Percentiles rank a stretch among this genome's conserved stretches.
Conservation (phyloP, 257 asterid genomes). For the Lycium barbarum region DNA sequence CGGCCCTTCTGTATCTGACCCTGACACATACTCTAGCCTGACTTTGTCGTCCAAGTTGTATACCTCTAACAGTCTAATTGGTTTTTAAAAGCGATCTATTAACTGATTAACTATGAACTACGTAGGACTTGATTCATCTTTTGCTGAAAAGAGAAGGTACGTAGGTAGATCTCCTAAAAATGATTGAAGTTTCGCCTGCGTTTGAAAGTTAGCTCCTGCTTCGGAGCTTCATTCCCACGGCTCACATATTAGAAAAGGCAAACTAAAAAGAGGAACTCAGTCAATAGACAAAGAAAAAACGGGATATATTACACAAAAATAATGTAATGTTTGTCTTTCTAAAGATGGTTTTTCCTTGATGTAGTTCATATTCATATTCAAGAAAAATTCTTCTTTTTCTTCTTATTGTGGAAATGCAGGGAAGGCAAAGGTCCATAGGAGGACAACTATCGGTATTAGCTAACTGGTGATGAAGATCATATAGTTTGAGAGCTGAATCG, state of each 20-base stretch:
- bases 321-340: no score
- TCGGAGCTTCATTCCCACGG: not conserved
- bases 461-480: not conserved
- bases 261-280: not conserved
- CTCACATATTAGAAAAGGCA: not conserved
- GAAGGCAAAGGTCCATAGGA: no score
- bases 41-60: not conserved
- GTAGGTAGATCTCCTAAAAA: not conserved
- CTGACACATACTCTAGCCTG: not conserved
- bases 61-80: not conserved
- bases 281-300: not conserved
- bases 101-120: not conserved
- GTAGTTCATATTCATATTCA: not conserved
- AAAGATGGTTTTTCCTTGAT: no score
- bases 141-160: not conserved
- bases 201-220: not conserved
- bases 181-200: not conserved
- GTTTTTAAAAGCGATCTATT: not conserved
- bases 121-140: not conserved
- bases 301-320: no score
- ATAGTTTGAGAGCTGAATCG: no score
- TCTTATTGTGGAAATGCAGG: not conserved
- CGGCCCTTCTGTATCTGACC: not conserved
- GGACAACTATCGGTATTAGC: not conserved
- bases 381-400: not conserved